These are phyloP conservation scores for Coix lacrymajobi DNA, from an alignment of 176 grass and related monocot species.

Conservation along the genomic window DNA sequence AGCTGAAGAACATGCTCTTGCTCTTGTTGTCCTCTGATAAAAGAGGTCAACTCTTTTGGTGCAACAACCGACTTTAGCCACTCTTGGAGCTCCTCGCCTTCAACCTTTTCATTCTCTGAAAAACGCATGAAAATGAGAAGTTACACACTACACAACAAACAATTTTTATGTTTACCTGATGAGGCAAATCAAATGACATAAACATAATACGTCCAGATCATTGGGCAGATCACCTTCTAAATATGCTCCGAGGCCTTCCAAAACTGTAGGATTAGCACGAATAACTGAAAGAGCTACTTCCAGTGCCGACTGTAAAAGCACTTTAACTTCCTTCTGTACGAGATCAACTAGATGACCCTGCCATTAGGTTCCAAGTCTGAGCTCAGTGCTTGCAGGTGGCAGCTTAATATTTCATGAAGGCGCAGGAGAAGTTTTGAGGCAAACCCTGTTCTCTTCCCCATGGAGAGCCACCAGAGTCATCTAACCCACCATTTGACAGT, in stretches of 20 bases:
- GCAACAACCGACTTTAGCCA: conserved; percentile 95
- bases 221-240: conserved; percentile 70
- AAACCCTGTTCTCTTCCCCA: conserved; percentile 96
- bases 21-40: conserved; percentile 66
- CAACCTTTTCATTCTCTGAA: conserved; percentile 96
- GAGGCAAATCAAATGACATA: conserved; percentile 6
- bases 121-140: neutral
- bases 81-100: conserved; percentile 94
- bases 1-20: conserved; percentile 56
- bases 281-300: conserved; percentile 96
- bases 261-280: conserved; percentile 76
- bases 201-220: neutral
- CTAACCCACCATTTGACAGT: conserved; percentile 80
- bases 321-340: conserved; percentile 84
- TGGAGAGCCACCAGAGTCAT: conserved; percentile 78
- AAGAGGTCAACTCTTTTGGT: conserved; percentile 64
- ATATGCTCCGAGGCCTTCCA: conserved; percentile 96
- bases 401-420: conserved; percentile 13
- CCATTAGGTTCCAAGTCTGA: conserved; percentile 26
- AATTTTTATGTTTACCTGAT: conserved; percentile 1
- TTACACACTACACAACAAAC: neutral
- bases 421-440: conserved; percentile 18
- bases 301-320: conserved; percentile 75
- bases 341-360: conserved; percentile 94
- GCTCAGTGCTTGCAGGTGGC: neutral